Evolutionary conservation across 2,329 filamentous ascomycete genomes (phyloP).

Genomic region (Rugonectria rugulosa): DNA sequence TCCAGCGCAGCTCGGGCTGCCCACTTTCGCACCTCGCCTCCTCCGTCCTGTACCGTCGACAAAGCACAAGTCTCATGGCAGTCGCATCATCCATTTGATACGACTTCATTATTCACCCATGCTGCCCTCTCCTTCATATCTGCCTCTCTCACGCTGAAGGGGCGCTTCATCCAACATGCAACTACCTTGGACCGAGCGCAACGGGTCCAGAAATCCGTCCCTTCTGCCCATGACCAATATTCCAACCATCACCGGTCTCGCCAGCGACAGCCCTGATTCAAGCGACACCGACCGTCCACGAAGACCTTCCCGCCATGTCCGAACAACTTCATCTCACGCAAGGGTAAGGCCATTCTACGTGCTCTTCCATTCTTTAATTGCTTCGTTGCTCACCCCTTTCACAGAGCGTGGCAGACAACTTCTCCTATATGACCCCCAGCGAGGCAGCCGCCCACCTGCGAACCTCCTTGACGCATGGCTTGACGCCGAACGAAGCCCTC

Average conservation of each 20-base stretch:
- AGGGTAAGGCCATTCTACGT: slow-evolving; percentile 50
- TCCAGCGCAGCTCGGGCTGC: slow-evolving; percentile 9
- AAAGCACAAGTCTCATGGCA: slow-evolving; percentile 38
- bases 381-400: slow-evolving; percentile 23
- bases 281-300: slow-evolving; percentile 37
- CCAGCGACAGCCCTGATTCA: slow-evolving; percentile 37
- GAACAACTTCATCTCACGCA: slow-evolving; percentile 64
- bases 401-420: slow-evolving; percentile 66
- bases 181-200: slow-evolving; percentile 47
- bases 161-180: slow-evolving; percentile 44
- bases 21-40: slow-evolving; percentile 27
- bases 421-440: slow-evolving; percentile 73
- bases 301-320: slow-evolving; percentile 47
- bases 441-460: slow-evolving; percentile 80
- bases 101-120: slow-evolving; percentile 29
- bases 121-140: slow-evolving; percentile 25
- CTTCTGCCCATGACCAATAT: slow-evolving; percentile 46
- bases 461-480: slow-evolving; percentile 83
- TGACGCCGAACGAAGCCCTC: slow-evolving; percentile 82
- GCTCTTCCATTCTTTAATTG: not conserved
- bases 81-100: slow-evolving; percentile 29
- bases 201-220: slow-evolving; percentile 41
- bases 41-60: slow-evolving; percentile 21
- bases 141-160: slow-evolving; percentile 29
- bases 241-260: slow-evolving; percentile 43